Evolutionary conservation across 108 stramenopile genomes (phyloP).

Genomic region (Schizochytrium sp.): DNA sequence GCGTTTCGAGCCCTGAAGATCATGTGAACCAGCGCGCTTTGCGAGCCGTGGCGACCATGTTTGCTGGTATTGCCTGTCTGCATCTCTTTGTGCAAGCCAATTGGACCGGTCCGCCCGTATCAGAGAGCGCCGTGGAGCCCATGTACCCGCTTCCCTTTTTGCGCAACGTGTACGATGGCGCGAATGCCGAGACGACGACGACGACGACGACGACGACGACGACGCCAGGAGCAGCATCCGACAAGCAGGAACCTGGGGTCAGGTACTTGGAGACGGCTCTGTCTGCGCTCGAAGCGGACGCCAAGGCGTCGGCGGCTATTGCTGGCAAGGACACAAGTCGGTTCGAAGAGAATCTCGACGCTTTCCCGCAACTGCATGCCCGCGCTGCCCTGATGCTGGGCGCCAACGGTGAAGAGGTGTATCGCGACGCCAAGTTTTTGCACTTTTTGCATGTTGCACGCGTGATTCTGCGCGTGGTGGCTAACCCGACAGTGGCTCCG

Average conservation of each 20-base stretch:
- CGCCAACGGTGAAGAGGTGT: slow-evolving; percentile 17
- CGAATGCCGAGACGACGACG: neutral
- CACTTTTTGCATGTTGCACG: neutral
- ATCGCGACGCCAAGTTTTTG: neutral
- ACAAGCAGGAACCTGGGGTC: neutral
- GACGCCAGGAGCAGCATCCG: neutral
- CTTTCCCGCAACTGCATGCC: neutral
- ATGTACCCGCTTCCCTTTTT: neutral
- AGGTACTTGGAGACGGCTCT: neutral
- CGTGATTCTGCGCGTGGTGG: neutral
- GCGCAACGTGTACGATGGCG: neutral
- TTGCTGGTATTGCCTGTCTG: neutral
- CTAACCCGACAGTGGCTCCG: neutral
- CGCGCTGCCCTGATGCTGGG: slow-evolving; percentile 1
- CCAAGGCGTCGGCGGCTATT: neutral
- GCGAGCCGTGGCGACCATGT: neutral
- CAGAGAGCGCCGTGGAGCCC: neutral
- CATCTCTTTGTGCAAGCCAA: neutral
- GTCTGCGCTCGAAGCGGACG: neutral
- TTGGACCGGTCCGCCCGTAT: neutral
- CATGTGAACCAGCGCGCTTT: slow-evolving; percentile 1
- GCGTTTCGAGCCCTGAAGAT: neutral
- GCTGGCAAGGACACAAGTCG: neutral
- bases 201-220: neutral
- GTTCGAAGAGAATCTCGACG: neutral